Conservation (phyloP, 2,329 filamentous ascomycete species). For the Aspergillus neotritici region DNA sequence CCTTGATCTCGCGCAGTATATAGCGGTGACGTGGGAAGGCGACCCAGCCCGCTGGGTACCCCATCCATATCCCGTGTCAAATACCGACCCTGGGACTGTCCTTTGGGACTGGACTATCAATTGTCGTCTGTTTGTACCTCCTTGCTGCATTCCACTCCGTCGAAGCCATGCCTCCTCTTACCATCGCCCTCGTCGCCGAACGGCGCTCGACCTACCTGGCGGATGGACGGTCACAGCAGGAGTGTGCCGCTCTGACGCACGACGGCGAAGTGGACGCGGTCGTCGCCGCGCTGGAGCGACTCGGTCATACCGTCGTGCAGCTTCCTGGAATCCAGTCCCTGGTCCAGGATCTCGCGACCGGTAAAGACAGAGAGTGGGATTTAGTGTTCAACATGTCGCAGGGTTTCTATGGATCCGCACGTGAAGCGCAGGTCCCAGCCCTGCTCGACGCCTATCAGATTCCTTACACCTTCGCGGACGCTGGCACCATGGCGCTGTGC, state of each 20-base stretch:
- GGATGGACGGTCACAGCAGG: slow-evolving; percentile 9
- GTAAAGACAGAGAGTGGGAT: slow-evolving; percentile 16
- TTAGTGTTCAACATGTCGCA: slow-evolving; percentile 19
- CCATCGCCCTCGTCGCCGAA: slow-evolving; percentile 11
- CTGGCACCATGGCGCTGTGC: slow-evolving; percentile 16
- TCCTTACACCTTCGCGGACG: slow-evolving; percentile 16
- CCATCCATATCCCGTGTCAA: too few species aligned
- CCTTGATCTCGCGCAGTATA: too few species aligned
- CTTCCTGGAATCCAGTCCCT: slow-evolving; percentile 10
- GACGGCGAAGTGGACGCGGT: slow-evolving; percentile 10
- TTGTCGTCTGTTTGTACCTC: too few species aligned
- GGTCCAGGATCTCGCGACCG: slow-evolving; percentile 9
- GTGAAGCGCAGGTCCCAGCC: slow-evolving; percentile 18
- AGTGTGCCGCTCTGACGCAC: slow-evolving; percentile 12
- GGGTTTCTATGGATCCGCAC: slow-evolving; percentile 15
- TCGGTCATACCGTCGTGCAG: slow-evolving; percentile 10
- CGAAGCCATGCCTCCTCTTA: too few species aligned
- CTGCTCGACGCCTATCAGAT: slow-evolving; percentile 21
- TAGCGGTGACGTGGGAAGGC: too few species aligned
- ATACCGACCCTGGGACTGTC: too few species aligned
- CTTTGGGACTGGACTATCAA: too few species aligned
- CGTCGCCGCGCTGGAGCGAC: slow-evolving; percentile 4
- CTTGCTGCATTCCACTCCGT: too few species aligned
- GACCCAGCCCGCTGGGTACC: too few species aligned
- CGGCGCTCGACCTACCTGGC: slow-evolving; percentile 8